Evolutionary conservation across 306 rosid genomes (phyloP).

Genomic region (Sechiopsis laciniata): DNA sequence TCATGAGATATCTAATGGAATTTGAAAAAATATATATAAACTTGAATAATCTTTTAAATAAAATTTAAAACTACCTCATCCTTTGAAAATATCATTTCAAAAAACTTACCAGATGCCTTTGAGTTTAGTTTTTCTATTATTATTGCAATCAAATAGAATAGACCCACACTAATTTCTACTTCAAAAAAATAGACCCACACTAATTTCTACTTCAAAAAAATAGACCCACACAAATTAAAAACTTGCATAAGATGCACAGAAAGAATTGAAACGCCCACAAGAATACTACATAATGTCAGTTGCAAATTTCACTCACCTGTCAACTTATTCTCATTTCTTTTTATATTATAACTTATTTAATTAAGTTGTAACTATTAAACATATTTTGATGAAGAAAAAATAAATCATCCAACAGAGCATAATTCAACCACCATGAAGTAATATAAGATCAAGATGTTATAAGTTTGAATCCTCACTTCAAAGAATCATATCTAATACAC

Average conservation of each 20-base stretch:
- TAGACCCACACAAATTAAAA: too few relatives aligned
- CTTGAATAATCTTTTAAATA: too few relatives aligned
- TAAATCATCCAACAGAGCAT: too few relatives aligned
- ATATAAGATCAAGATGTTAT: too few relatives aligned
- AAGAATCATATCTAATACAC: too few relatives aligned
- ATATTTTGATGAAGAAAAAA: not conserved
- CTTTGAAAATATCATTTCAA: too few relatives aligned
- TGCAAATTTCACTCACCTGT: not conserved
- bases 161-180: conserved; percentile 6
- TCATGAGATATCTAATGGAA: too few relatives aligned
- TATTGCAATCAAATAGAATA: not conserved
- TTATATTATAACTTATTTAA: not conserved
- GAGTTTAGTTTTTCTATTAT: conserved; percentile 1
- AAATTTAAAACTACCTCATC: too few relatives aligned
- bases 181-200: not conserved
- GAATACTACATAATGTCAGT: not conserved
- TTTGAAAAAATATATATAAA: too few relatives aligned
- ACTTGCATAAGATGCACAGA: conserved; percentile 2
- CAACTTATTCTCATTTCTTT: not conserved
- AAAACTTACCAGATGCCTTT: not conserved
- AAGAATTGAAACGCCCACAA: not conserved
- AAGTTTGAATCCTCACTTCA: too few relatives aligned
- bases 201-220: not conserved
- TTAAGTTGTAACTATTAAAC: not conserved
- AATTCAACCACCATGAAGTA: too few relatives aligned